Evolutionary conservation across 139 green algal genomes (phyloP).

Genomic region (Protoeuglena noctilucae): DNA sequence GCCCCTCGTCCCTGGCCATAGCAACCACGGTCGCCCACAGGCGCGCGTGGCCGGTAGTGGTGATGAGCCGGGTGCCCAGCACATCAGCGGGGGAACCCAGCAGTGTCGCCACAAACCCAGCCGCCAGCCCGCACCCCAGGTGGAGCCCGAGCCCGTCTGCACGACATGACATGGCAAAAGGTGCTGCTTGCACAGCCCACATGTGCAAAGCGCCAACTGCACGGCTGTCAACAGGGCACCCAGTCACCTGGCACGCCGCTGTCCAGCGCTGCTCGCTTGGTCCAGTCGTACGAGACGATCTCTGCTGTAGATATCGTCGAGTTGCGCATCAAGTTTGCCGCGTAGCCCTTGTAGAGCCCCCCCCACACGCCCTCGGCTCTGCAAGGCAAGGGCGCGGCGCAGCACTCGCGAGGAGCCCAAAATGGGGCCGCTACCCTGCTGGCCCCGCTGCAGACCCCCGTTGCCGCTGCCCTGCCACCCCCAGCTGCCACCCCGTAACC

Average conservation of each 20-base stretch:
- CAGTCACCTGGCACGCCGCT: neutral
- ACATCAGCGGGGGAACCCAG: conserved; percentile 23
- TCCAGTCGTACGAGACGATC: conserved; percentile 19
- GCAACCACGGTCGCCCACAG: conserved; percentile 8
- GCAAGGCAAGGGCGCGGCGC: no score
- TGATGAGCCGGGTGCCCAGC: conserved; percentile 19
- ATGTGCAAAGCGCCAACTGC: no score
- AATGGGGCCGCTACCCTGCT: no score
- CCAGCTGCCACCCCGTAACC: no score
- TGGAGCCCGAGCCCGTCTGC: conserved; percentile 15
- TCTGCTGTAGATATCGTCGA: conserved; percentile 22
- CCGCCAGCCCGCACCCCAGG: conserved; percentile 12
- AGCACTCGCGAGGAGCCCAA: no score
- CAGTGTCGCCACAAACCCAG: conserved; percentile 18
- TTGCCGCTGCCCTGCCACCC: no score
- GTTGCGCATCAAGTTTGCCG: conserved; percentile 20
- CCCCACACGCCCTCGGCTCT: conserved; percentile 9
- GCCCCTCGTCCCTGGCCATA: conserved; percentile 17
- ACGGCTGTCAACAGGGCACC: neutral
- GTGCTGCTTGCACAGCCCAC: neutral
- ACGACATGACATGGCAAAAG: no score
- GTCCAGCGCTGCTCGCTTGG: conserved; percentile 9
- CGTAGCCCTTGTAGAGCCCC: conserved; percentile 18
- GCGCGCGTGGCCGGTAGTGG: neutral
- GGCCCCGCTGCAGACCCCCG: no score